These are phyloP conservation scores for Solanum virginianum DNA, from an alignment of 257 asterid species.

Conservation along the genomic window DNA sequence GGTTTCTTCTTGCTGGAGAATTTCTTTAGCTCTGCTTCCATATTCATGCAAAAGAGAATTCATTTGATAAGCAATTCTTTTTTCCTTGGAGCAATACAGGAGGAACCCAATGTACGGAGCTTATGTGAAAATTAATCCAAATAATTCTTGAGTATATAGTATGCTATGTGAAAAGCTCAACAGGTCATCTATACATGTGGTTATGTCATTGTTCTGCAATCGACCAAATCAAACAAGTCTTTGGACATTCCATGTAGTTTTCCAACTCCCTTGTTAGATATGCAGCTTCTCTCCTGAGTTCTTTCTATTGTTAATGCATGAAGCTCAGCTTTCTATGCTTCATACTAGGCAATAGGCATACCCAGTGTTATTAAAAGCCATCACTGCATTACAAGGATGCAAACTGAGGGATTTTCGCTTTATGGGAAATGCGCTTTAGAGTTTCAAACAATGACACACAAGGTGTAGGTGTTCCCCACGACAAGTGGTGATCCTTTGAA, in stretches of 20 bases:
- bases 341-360: neutral
- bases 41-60: neutral
- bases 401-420: neutral
- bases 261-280: neutral
- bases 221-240: neutral
- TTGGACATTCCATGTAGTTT: neutral
- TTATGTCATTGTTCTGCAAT: neutral
- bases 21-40: neutral
- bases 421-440: neutral
- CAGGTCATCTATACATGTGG: neutral
- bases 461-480: neutral
- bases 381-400: neutral
- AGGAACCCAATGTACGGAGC: neutral
- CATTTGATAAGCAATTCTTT: neutral
- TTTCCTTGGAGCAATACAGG: neutral
- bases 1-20: neutral
- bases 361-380: neutral
- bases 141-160: neutral
- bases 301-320: neutral
- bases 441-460: neutral
- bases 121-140: neutral
- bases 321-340: neutral
- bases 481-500: neutral
- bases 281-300: neutral
- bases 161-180: neutral